These are phyloP conservation scores for Chalara sp. DNA, from an alignment of 2,329 filamentous ascomycete genomes.

Conservation along the genomic window DNA sequence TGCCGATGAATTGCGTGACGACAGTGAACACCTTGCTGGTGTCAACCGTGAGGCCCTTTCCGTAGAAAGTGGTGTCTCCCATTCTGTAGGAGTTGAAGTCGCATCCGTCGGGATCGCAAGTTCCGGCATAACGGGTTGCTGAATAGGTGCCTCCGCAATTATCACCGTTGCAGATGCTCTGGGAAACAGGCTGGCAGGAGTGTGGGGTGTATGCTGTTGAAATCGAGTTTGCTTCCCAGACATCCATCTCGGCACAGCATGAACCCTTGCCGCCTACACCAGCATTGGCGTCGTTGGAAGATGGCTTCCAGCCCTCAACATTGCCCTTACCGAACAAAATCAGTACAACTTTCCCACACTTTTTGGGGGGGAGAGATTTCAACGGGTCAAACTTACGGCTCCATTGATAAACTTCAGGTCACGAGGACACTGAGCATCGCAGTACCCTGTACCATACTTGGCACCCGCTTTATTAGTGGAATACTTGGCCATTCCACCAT, in stretches of 20 bases:
- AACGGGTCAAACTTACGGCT: constrained; percentile 26
- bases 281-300: constrained; percentile 42
- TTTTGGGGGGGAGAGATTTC: too few species aligned
- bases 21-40: constrained; percentile 48
- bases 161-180: constrained; percentile 36
- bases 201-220: constrained; percentile 53
- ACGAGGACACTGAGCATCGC: constrained; percentile 51
- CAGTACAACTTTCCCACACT: neutral
- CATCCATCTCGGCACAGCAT: constrained; percentile 64
- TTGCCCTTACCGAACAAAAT: constrained; percentile 38
- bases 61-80: constrained; percentile 50
- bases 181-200: constrained; percentile 38
- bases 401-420: constrained; percentile 48
- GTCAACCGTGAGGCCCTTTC: constrained; percentile 45
- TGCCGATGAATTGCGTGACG: constrained; percentile 51
- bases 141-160: constrained; percentile 32
- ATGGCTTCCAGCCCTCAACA: constrained; percentile 41
- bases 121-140: constrained; percentile 42
- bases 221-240: constrained; percentile 58
- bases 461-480: constrained; percentile 50
- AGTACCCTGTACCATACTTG: constrained; percentile 57
- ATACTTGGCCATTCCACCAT: constrained; percentile 49
- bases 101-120: constrained; percentile 55
- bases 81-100: constrained; percentile 56
- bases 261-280: constrained; percentile 48